These are phyloP conservation scores for Melampsora abietis-canadensis DNA, from an alignment of 1,284 basidiomycete genomes.

Conservation along the genomic window DNA sequence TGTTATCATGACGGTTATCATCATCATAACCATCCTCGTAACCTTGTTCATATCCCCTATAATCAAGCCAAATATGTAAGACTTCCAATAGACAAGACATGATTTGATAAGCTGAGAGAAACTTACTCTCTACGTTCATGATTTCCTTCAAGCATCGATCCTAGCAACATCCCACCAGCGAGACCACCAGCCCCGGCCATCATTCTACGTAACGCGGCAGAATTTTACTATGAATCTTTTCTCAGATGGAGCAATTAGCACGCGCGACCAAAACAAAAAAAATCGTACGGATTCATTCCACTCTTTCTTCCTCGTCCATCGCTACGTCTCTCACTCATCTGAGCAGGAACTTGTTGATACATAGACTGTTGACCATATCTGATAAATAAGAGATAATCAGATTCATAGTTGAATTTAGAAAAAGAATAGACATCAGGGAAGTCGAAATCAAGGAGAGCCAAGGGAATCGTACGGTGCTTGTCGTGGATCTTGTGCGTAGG, in stretches of 20 bases:
- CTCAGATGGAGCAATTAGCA: no score
- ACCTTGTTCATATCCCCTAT: conserved; percentile 31
- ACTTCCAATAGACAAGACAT: background rate
- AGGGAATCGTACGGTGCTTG: background rate
- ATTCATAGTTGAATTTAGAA: no score
- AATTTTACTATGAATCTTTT: no score
- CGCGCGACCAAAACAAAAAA: no score
- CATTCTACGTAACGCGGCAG: background rate
- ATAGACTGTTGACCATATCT: conserved; percentile 9
- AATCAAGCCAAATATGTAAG: background rate
- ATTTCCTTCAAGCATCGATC: conserved; percentile 24
- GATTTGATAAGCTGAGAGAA: no score
- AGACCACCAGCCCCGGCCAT: conserved; percentile 28
- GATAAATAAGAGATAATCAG: no score
- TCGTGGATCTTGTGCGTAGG: background rate
- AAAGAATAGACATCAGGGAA: no score
- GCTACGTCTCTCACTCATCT: no score
- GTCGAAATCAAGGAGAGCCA: no score
- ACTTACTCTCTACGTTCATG: conserved; percentile 2
- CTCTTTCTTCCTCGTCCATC: background rate
- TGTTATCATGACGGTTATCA: conserved; percentile 19
- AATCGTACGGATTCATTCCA: conserved; percentile 19
- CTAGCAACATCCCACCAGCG: conserved; percentile 29
- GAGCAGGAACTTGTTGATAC: conserved; percentile 12
- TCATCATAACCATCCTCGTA: conserved; percentile 16